These are phyloP conservation scores for Eimeria mitis DNA, from an alignment of 169 alveolate species.

Conservation along the genomic window DNA sequence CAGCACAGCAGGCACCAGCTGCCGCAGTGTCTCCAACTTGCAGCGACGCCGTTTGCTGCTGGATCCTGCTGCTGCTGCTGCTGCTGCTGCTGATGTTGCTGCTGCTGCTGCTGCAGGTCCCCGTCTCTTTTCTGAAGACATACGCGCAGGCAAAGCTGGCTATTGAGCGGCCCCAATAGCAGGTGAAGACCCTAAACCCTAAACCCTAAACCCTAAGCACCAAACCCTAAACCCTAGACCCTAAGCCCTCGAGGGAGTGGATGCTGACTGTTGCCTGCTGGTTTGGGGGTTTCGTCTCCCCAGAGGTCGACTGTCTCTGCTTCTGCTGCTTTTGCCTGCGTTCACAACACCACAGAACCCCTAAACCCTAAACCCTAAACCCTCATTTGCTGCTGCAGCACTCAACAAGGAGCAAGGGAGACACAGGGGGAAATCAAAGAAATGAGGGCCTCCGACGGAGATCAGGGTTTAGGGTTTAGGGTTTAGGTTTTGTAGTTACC, in stretches of 20 bases:
- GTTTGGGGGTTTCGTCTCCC: background rate
- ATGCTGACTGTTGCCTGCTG: background rate
- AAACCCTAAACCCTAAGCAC: slow-evolving; percentile 28
- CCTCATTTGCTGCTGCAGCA: background rate
- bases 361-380: slow-evolving; percentile 10
- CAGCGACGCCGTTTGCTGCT: slow-evolving; percentile 44
- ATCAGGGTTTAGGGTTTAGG: slow-evolving; percentile 8
- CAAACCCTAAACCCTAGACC: slow-evolving; percentile 52
- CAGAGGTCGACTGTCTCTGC: slow-evolving; percentile 3
- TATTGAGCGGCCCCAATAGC: too few relatives aligned
- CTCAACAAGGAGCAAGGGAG: background rate
- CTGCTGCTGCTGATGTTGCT: slow-evolving; percentile 11
- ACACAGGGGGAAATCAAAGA: background rate
- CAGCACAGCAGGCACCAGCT: slow-evolving; percentile 37
- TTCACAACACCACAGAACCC: background rate
- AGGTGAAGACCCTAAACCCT: background rate
- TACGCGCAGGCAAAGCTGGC: too few relatives aligned
- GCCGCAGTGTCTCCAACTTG: background rate
- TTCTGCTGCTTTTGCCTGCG: slow-evolving; percentile 14
- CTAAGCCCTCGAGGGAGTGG: background rate
- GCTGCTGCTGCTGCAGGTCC: slow-evolving; percentile 33
- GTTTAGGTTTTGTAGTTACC: slow-evolving; percentile 20
- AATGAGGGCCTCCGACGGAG: background rate
- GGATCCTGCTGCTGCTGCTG: background rate
- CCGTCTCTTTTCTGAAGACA: slow-evolving; percentile 2